Percentiles rank a stretch among this genome's conserved stretches.
Evolutionary conservation across 345 rosid genomes (phyloP).

Genomic region (Citrus sinensis): DVS_A1.0 CM039161.1:3653501-3654000

Average conservation of each 20-base stretch:
- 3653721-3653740: conserved; percentile 99
- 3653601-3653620: background rate
- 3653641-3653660: background rate
- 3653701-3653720: conserved; percentile 97
- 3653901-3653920: background rate
- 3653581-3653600: conserved; percentile 9
- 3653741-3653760: conserved; percentile 94
- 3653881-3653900: background rate
- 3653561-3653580: conserved; percentile 32
- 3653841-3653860: background rate
- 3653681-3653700: conserved; percentile 95
- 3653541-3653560: conserved; percentile 99
- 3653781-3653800: background rate
- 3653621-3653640: background rate
- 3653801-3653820: background rate
- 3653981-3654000: conserved; percentile 88
- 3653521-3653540: conserved; percentile 99
- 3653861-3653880: background rate
- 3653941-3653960: conserved; percentile 17
- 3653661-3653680: conserved; percentile 82
- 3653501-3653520: conserved; percentile 91
- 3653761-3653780: conserved; percentile 39
- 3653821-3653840: background rate
- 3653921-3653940: background rate
- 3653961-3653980: conserved; percentile 88